Evolutionary conservation across 2,329 filamentous ascomycete genomes (phyloP).

Genomic region (Rutstroemia sp.): DNA sequence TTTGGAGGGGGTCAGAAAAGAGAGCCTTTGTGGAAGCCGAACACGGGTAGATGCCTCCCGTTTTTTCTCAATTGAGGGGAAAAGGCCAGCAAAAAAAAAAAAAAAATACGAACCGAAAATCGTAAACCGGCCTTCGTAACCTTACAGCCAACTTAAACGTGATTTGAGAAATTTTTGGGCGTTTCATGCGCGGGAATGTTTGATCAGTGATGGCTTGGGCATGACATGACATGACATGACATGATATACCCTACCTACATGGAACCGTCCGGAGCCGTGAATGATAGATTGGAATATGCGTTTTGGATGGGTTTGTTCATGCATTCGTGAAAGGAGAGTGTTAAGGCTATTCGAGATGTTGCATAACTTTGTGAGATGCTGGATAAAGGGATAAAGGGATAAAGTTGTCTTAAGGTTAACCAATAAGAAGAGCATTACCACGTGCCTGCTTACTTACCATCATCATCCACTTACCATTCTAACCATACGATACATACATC

Average conservation of each 20-base stretch:
- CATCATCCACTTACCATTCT: no score
- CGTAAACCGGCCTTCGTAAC: no score
- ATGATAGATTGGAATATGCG: neutral
- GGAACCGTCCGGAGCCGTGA: constrained; percentile 1
- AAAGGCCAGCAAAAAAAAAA: neutral
- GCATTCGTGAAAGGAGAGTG: neutral
- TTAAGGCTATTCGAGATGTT: neutral
- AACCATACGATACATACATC: no score
- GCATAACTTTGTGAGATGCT: neutral
- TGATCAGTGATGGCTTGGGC: neutral
- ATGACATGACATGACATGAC: neutral
- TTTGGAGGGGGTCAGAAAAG: neutral
- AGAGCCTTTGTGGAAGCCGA: constrained; percentile 8
- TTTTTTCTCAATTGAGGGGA: neutral
- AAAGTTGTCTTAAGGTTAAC: neutral
- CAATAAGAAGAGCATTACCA: no score
- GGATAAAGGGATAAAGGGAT: neutral
- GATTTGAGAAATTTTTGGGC: no score
- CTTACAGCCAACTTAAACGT: no score
- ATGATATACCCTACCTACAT: neutral
- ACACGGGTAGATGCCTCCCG: constrained; percentile 4
- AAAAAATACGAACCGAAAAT: no score
- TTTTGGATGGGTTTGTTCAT: neutral
- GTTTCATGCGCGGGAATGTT: constrained; percentile 10
- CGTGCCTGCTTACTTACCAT: no score